A percentile compares a stretch with the other conserved stretches of the same genome.
Evolutionary conservation across 2,329 filamentous ascomycete genomes (phyloP).

Genomic region (Alternaria novae-zelandiae): DNA sequence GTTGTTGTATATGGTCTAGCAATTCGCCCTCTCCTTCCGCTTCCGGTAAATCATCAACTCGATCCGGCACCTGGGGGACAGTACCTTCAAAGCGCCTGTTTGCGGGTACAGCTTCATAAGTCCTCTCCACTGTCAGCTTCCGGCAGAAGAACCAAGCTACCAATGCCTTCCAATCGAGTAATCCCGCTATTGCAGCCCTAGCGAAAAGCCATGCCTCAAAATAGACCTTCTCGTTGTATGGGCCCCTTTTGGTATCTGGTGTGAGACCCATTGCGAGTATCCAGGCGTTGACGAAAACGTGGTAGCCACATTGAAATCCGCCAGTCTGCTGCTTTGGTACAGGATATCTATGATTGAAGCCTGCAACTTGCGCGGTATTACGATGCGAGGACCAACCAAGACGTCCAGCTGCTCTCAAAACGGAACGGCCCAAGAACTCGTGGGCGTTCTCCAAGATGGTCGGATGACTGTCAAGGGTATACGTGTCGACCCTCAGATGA

Average conservation of each 20-base stretch:
- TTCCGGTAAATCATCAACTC: not conserved
- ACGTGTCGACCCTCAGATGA: not conserved
- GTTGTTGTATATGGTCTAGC: not conserved
- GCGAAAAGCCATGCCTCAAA: not conserved
- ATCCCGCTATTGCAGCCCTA: constrained; percentile 4
- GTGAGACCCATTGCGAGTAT: constrained; percentile 33
- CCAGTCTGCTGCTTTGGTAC: not conserved
- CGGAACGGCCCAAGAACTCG: not conserved
- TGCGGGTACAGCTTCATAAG: not conserved
- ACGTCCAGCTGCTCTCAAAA: not conserved
- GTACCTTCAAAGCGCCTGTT: constrained; percentile 2
- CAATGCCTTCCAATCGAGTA: constrained; percentile 18
- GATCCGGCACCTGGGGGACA: not conserved
- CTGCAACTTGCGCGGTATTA: not conserved
- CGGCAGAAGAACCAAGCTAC: constrained; percentile 7
- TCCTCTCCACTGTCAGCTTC: not conserved
- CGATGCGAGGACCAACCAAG: not conserved
- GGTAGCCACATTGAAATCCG: constrained; percentile 15
- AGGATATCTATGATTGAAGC: not conserved
- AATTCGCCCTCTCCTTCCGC: not conserved
- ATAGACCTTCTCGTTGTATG: not conserved
- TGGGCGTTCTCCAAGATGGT: not conserved
- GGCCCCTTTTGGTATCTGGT: not conserved
- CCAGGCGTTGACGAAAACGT: constrained; percentile 34
- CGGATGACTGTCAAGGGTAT: not conserved